A percentile compares a stretch with the other conserved stretches of the same genome.
These are phyloP conservation scores for Wickerhamomyces sp. DNA, from an alignment of 1,139 yeast genomes.

Conservation along the genomic window DNA sequence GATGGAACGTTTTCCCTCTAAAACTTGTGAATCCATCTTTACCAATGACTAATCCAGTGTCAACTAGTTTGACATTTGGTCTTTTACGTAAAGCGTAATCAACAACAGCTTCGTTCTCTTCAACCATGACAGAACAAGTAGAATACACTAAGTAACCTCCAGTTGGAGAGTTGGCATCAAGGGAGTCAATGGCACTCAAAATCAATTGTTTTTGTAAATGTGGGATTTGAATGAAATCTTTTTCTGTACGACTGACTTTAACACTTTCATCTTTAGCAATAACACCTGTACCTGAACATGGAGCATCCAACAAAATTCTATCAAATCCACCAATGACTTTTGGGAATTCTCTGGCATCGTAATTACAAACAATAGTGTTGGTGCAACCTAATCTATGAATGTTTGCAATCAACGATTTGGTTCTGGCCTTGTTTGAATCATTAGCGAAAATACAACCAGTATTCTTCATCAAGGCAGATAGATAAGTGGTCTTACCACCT, in stretches of 20 bases:
- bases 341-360: slow-evolving; percentile 98
- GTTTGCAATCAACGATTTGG: slow-evolving; percentile 93
- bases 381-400: slow-evolving; percentile 96
- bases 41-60: slow-evolving; percentile 91
- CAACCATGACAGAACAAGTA: slow-evolving; percentile 97
- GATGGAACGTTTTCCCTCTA: slow-evolving; percentile 88
- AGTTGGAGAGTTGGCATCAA: slow-evolving; percentile 83
- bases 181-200: slow-evolving; percentile 94
- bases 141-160: slow-evolving; percentile 97
- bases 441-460: slow-evolving; percentile 97
- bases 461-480: slow-evolving; percentile 95
- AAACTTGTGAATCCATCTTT: slow-evolving; percentile 91
- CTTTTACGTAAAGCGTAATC: slow-evolving; percentile 95
- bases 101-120: slow-evolving; percentile 98
- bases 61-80: slow-evolving; percentile 93
- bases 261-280: slow-evolving; percentile 96
- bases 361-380: slow-evolving; percentile 93
- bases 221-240: slow-evolving; percentile 95
- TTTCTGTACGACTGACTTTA: slow-evolving; percentile 88
- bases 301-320: slow-evolving; percentile 92
- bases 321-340: slow-evolving; percentile 98
- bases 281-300: slow-evolving; percentile 99
- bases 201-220: slow-evolving; percentile 92
- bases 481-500: slow-evolving; percentile 97
- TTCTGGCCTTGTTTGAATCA: slow-evolving; percentile 93